phyloP scores from a whole-genome alignment of 2,329 filamentous ascomycete genomes.

The Pseudogymnoascus sp. region DNA sequence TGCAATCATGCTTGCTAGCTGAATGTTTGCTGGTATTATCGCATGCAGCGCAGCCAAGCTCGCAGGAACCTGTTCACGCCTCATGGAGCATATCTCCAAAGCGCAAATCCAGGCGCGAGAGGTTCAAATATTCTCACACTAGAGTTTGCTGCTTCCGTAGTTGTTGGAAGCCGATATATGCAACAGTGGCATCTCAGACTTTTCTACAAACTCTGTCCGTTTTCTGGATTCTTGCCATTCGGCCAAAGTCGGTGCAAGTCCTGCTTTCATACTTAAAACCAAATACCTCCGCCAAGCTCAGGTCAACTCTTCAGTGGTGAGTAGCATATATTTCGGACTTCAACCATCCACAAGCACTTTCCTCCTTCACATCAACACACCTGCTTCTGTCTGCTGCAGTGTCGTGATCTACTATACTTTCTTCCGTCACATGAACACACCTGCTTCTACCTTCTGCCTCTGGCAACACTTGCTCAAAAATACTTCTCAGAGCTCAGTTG shows the following conservation, averaged over 20 bases:
- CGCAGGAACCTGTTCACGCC: not conserved
- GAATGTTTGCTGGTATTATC: not conserved
- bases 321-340: conserved; percentile 1
- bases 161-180: not conserved
- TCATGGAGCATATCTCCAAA: not conserved
- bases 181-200: not conserved
- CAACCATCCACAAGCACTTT: not conserved
- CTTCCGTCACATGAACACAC: not conserved
- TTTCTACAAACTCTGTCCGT: not conserved
- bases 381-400: not conserved
- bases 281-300: not conserved
- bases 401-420: not conserved
- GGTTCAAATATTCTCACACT: not conserved
- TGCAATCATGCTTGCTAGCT: not conserved
- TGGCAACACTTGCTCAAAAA: not conserved
- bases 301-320: not conserved
- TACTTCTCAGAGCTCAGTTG: not conserved
- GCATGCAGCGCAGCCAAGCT: not conserved
- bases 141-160: not conserved
- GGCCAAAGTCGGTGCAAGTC: not conserved
- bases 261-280: not conserved
- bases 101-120: not conserved
- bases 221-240: too few relatives aligned
- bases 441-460: not conserved
- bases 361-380: not conserved